Evolutionary conservation across 345 rosid genomes (phyloP), one percentile per base, ranked within the genome.

Genomic region (Sisymbrium altissimum): DNA sequence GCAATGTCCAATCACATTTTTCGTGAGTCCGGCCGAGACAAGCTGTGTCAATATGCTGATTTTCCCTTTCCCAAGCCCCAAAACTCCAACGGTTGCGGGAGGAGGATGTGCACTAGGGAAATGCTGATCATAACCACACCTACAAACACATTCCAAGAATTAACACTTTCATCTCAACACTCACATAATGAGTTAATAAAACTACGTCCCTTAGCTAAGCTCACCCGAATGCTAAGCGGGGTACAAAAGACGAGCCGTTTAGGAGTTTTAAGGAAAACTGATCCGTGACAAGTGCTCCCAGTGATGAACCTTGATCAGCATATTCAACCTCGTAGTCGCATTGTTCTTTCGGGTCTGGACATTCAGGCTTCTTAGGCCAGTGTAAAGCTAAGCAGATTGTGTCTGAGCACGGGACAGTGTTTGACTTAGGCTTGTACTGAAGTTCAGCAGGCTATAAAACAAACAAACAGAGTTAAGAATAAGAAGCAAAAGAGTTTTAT

Each of bases 1-100:
- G 82, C 98, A 93, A 78, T 93, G 97, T 27, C 96, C 97, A 40
- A 93, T 5, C 2, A 93, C 84, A 52, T 90, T 87, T 57, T 57
- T 73, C 3, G 78, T 79, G 56, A 89, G 5, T 4, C 86, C 83
- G 23, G 62, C 64, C 17, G 67, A 44, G 9, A 70, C 64, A 52
- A 93, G 78, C 66, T 93, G 98, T 3, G 96, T 64, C 71, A 83
- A 40, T 39, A 93, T 21, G 86, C 92, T 82, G 45, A 79, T 68
- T 80, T 83, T 74, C 29, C 96, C 89, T 61, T 49, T 83, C 39
- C 94, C 89, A 38, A 93, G 92, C 45, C 94, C 98, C 15, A 90
- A 82, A 70, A 93, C 86, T 63, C 98, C 98, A 2, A 81, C 76
- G 3, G 87, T 88, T 3, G 86, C 50, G 48, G 91, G 86, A 3